A percentile compares a stretch with the other conserved stretches of the same genome.
These are phyloP conservation scores for Blastobotrys elegans DNA, from an alignment of 1,139 yeast species.

Conservation along the genomic window DNA sequence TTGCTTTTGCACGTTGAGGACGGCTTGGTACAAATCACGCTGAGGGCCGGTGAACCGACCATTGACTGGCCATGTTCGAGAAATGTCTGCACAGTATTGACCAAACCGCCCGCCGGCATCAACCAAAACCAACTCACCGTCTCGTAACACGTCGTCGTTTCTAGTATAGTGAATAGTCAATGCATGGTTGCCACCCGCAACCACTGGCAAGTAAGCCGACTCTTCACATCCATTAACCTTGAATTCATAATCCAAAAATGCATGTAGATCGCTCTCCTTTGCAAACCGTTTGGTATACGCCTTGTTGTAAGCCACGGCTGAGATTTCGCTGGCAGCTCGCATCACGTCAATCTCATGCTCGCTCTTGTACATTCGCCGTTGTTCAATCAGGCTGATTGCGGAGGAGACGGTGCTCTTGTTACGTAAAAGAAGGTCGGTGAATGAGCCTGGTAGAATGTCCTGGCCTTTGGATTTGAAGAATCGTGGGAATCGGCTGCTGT, in stretches of 20 bases:
- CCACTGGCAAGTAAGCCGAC: constrained; percentile 91
- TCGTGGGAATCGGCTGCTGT: constrained; percentile 18
- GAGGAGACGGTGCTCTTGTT: constrained; percentile 15
- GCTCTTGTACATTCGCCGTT: constrained; percentile 66
- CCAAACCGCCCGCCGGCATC: constrained; percentile 96
- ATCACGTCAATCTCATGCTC: constrained; percentile 68
- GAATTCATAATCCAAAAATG: constrained; percentile 81
- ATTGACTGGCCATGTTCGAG: constrained; percentile 92
- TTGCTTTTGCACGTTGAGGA: constrained; percentile 71
- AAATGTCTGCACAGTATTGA: constrained; percentile 93
- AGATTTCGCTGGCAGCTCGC: constrained; percentile 77
- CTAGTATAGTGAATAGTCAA: constrained; percentile 86
- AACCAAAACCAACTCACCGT: constrained; percentile 79
- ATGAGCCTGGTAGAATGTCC: constrained; percentile 14
- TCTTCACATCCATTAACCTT: constrained; percentile 83
- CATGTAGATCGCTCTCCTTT: constrained; percentile 72
- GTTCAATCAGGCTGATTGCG: constrained; percentile 44
- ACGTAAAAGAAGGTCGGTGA: constrained; percentile 13
- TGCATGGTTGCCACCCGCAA: constrained; percentile 87
- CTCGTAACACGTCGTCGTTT: constrained; percentile 70
- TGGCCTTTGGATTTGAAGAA: constrained; percentile 17
- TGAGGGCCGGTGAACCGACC: constrained; percentile 72
- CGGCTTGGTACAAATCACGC: constrained; percentile 81
- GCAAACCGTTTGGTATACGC: constrained; percentile 60
- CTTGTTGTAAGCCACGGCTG: constrained; percentile 75